Conservation (phyloP, 2,329 filamentous ascomycete species). For the Blumeria hordei region DNA sequence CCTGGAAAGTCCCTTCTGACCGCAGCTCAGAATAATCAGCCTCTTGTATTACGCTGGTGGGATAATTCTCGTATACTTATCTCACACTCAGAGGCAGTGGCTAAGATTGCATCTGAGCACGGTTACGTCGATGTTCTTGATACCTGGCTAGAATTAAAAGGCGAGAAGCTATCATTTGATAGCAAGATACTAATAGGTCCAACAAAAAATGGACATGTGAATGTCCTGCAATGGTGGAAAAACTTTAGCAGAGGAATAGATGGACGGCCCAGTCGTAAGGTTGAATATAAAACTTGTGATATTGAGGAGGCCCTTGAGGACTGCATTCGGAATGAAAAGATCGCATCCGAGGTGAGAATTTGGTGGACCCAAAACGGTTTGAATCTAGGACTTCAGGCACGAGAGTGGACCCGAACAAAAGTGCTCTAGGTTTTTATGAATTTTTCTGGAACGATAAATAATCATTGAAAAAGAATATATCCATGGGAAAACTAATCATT, state of each 20-base stretch:
- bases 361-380: constrained; percentile 71
- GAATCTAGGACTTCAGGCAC: constrained; percentile 42
- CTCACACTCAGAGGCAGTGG: constrained; percentile 56
- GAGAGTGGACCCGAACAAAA: constrained; percentile 50
- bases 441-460: too few species aligned
- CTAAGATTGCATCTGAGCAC: constrained; percentile 63
- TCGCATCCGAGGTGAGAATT: constrained; percentile 45
- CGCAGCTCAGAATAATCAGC: constrained; percentile 61
- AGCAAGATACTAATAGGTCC: constrained; percentile 65
- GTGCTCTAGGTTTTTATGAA: constrained; percentile 6
- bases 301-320: constrained; percentile 90
- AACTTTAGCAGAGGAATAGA: constrained; percentile 28
- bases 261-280: constrained; percentile 32
- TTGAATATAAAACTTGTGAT: constrained; percentile 87
- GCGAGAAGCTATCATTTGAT: constrained; percentile 56
- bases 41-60: constrained; percentile 69
- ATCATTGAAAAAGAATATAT: too few species aligned
- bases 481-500: too few species aligned
- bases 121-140: constrained; percentile 68
- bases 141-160: constrained; percentile 54
- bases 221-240: constrained; percentile 85
- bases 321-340: constrained; percentile 33
- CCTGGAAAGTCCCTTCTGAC: constrained; percentile 67
- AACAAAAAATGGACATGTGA: constrained; percentile 64
- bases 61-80: constrained; percentile 57